These are phyloP conservation scores for Puccinia polysora DNA, from an alignment of 1,284 basidiomycete species.

Conservation along the genomic window DNA sequence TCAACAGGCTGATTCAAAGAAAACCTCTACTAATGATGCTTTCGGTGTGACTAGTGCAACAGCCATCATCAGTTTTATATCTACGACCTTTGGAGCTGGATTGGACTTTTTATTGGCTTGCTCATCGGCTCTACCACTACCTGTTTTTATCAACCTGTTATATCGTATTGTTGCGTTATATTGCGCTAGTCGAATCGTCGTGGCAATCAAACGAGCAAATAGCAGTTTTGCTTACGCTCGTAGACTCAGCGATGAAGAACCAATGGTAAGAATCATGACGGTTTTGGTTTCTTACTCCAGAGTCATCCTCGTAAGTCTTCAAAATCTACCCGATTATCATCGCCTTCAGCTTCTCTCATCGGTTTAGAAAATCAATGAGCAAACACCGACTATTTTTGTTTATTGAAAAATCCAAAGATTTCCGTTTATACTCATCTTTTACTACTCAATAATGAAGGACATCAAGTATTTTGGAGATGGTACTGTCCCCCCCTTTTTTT, in stretches of 20 bases:
- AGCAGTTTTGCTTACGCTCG: conserved; percentile 64
- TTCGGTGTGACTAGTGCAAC: conserved; percentile 18
- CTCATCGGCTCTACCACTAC: conserved; percentile 66
- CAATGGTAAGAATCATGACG: conserved; percentile 45
- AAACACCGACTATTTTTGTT: not conserved
- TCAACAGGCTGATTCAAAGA: not conserved
- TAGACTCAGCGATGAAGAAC: conserved; percentile 41
- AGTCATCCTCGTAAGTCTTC: conserved; percentile 28
- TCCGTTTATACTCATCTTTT: conserved; percentile 43
- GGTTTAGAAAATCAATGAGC: not conserved
- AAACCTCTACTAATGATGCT: no score
- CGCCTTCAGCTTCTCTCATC: not conserved
- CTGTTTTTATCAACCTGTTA: conserved; percentile 72
- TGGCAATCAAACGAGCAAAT: conserved; percentile 71
- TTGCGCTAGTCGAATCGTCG: conserved; percentile 73
- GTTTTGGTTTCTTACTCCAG: conserved; percentile 48
- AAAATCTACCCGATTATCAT: not conserved
- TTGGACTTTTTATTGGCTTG: conserved; percentile 43
- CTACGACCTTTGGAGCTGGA: conserved; percentile 41
- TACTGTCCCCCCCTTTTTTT: not conserved
- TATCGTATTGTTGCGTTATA: conserved; percentile 80
- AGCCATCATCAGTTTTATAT: conserved; percentile 39
- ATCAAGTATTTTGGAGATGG: conserved; percentile 45
- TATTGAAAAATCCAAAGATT: conserved; percentile 10
- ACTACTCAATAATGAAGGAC: conserved; percentile 38